A percentile compares a stretch with the other conserved stretches of the same genome.
Conservation (phyloP, 495 filamentous ascomycete genomes). For the Xanthoparmelia taractica region DNA sequence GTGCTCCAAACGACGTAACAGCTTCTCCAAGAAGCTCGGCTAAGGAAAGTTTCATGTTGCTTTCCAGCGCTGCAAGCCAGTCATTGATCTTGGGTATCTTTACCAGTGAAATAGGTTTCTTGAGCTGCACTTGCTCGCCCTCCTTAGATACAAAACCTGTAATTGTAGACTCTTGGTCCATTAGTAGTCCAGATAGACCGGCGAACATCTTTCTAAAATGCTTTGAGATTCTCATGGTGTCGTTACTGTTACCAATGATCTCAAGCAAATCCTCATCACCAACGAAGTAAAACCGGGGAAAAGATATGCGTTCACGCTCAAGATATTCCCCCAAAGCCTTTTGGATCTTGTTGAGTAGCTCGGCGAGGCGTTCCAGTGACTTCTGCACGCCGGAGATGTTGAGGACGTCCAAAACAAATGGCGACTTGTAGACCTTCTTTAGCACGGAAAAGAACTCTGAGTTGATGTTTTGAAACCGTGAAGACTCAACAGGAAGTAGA, state of each 20-base stretch:
- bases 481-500: slow-evolving; percentile 88
- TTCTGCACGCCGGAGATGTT: slow-evolving; percentile 93
- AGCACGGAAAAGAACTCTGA: slow-evolving; percentile 95
- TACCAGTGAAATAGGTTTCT: slow-evolving; percentile 80
- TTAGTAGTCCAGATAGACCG: slow-evolving; percentile 77
- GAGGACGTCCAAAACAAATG: slow-evolving; percentile 88
- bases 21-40: slow-evolving; percentile 87
- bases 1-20: slow-evolving; percentile 50
- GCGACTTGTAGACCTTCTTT: slow-evolving; percentile 96
- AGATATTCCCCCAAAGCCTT: slow-evolving; percentile 98
- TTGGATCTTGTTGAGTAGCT: slow-evolving; percentile 96
- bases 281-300: slow-evolving; percentile 98
- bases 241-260: slow-evolving; percentile 98
- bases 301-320: slow-evolving; percentile 91
- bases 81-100: slow-evolving; percentile 97
- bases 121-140: slow-evolving; percentile 79
- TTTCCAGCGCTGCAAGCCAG: slow-evolving; percentile 86
- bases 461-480: slow-evolving; percentile 97
- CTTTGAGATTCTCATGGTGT: slow-evolving; percentile 89
- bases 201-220: slow-evolving; percentile 99
- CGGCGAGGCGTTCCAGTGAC: slow-evolving; percentile 85
- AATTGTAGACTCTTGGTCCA: slow-evolving; percentile 85
- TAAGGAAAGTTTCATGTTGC: slow-evolving; percentile 86
- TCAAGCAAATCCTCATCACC: slow-evolving; percentile 98
- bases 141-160: slow-evolving; percentile 92